Conservation (phyloP, 345 rosid genomes). For the Gossypium ekmanianum region DNA sequence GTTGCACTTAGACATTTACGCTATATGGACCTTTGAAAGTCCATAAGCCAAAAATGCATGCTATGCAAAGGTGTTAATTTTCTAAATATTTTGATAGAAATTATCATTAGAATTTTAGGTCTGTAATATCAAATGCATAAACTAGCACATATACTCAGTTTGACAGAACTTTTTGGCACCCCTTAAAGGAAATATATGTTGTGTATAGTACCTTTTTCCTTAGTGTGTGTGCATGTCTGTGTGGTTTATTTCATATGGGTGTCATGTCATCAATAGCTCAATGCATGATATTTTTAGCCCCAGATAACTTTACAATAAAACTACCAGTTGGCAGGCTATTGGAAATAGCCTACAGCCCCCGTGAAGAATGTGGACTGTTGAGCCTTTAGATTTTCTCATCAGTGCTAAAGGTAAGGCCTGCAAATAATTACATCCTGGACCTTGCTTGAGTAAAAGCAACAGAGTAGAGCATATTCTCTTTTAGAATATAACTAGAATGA, state of each 20-base stretch:
- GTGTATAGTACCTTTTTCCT: not conserved
- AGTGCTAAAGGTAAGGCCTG: not conserved
- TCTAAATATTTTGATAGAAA: not conserved
- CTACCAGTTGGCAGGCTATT: not conserved
- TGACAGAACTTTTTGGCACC: not conserved
- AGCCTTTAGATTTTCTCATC: not conserved
- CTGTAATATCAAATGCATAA: not conserved
- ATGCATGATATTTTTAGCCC: not conserved
- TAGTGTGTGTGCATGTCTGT: not conserved
- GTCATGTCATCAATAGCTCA: not conserved
- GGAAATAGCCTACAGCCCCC: slow-evolving; percentile 5
- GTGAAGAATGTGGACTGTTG: not conserved
- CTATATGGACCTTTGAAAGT: not conserved
- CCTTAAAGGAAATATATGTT: not conserved
- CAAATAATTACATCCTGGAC: not conserved
- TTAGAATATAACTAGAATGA: not conserved
- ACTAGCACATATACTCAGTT: not conserved
- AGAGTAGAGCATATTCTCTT: not conserved
- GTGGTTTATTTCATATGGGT: not conserved
- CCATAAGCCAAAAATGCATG: not conserved
- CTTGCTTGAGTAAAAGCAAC: slow-evolving; percentile 4
- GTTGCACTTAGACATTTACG: not conserved
- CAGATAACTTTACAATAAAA: not conserved
- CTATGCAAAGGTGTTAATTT: not conserved
- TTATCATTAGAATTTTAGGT: not conserved